Evolutionary conservation across 139 green algal genomes (phyloP).

Genomic region (Pseudopediastrum boryanum): DNA sequence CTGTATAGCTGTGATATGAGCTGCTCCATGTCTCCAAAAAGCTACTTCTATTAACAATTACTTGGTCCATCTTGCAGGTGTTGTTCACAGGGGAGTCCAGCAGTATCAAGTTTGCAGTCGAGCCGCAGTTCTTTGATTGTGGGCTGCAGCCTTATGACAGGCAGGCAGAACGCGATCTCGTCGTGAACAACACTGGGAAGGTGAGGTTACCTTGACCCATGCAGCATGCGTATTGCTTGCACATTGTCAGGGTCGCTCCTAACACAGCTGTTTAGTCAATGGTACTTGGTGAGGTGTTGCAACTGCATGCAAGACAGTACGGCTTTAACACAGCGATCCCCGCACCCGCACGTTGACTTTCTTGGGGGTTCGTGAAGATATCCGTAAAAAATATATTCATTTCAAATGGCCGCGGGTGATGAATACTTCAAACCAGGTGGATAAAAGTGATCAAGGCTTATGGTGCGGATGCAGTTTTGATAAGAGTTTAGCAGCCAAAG

Average conservation of each 20-base stretch:
- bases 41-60: neutral
- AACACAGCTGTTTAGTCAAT: too few species aligned
- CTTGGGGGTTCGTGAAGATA: too few species aligned
- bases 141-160: constrained; percentile 70
- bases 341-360: too few species aligned
- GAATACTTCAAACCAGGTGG: too few species aligned
- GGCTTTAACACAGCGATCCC: too few species aligned
- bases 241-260: too few species aligned
- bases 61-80: constrained; percentile 41
- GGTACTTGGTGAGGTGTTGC: neutral
- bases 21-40: neutral
- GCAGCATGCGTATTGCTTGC: too few species aligned
- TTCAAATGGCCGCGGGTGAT: too few species aligned
- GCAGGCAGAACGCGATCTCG: constrained; percentile 63
- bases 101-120: constrained; percentile 76
- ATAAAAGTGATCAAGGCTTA: too few species aligned
- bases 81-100: constrained; percentile 66
- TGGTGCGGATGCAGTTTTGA: too few species aligned
- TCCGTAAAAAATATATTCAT: too few species aligned
- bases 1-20: neutral
- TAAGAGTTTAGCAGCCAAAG: too few species aligned
- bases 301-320: neutral
- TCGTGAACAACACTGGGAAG: constrained; percentile 64
- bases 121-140: constrained; percentile 66
- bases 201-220: constrained; percentile 42